These are phyloP conservation scores for Ceratobasidium theobromae DNA, from an alignment of 1,284 basidiomycete species.

Conservation along the genomic window DNA sequence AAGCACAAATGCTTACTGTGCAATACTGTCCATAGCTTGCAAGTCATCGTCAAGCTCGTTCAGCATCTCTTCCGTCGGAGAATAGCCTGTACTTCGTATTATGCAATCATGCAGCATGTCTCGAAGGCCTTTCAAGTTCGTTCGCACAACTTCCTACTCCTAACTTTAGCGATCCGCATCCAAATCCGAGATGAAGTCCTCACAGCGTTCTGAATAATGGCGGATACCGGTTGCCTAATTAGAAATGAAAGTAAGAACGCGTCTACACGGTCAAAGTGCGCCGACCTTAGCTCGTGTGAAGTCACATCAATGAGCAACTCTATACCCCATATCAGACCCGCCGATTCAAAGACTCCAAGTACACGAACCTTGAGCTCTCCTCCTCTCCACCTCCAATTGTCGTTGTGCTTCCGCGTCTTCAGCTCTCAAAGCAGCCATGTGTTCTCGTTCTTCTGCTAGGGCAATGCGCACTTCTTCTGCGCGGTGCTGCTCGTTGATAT, in stretches of 20 bases:
- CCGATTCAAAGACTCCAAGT: slow-evolving; percentile 15
- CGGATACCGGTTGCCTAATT: slow-evolving; percentile 40
- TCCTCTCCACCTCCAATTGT: slow-evolving; percentile 37
- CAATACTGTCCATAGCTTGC: slow-evolving; percentile 37
- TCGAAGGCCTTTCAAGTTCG: slow-evolving; percentile 38
- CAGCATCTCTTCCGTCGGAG: slow-evolving; percentile 39
- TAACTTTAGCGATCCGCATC: slow-evolving; percentile 34
- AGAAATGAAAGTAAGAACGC: background rate
- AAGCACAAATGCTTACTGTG: background rate
- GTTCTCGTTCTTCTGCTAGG: slow-evolving; percentile 39
- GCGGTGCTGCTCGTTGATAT: slow-evolving; percentile 39
- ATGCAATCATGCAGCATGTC: slow-evolving; percentile 20
- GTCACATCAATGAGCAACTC: background rate
- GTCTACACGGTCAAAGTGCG: background rate
- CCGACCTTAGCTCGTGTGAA: slow-evolving; percentile 35
- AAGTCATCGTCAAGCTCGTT: slow-evolving; percentile 46
- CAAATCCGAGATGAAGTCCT: background rate
- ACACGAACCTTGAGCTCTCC: slow-evolving; percentile 38
- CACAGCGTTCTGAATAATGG: slow-evolving; percentile 37
- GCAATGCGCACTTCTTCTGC: slow-evolving; percentile 38
- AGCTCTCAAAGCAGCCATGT: slow-evolving; percentile 37
- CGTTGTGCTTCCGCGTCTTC: slow-evolving; percentile 33
- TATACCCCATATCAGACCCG: background rate
- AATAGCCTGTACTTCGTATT: slow-evolving; percentile 12
- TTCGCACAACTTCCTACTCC: slow-evolving; percentile 34